Evolutionary conservation across 2,329 filamentous ascomycete species (phyloP).

Genomic region (Macrophomina phaseolina): DNA sequence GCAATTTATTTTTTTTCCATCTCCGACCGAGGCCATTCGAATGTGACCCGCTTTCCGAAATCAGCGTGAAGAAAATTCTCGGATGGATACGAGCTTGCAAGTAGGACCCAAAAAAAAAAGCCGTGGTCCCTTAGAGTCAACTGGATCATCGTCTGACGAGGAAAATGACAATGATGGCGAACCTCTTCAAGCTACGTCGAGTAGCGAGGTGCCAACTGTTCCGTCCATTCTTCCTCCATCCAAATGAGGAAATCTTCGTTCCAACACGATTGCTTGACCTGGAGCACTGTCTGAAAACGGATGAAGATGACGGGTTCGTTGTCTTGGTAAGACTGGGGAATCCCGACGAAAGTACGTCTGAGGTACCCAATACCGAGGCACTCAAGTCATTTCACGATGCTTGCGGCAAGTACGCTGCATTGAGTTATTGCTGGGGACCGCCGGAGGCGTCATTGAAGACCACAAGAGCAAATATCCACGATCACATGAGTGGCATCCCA

Average conservation of each 20-base stretch:
- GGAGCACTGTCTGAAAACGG: background rate
- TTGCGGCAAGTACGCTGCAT: slow-evolving; percentile 7
- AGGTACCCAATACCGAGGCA: background rate
- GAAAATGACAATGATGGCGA: no score
- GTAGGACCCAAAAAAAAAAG: background rate
- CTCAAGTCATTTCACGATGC: background rate
- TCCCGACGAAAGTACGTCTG: background rate
- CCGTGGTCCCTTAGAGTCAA: background rate
- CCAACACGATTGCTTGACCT: background rate
- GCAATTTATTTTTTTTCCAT: background rate
- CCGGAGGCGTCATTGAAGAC: slow-evolving; percentile 1
- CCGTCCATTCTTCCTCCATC: no score
- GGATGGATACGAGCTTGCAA: background rate
- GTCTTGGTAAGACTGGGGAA: background rate
- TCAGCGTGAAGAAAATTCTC: background rate
- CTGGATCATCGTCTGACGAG: no score
- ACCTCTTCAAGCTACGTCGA: no score
- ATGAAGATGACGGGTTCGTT: background rate
- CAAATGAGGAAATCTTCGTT: background rate
- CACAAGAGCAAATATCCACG: background rate
- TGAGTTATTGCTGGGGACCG: slow-evolving; percentile 13
- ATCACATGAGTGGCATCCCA: background rate
- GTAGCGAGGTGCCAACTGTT: no score
- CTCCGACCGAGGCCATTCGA: background rate
- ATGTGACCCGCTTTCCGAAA: background rate